Evolutionary conservation across 2,329 filamentous ascomycete genomes (phyloP).

Genomic region (Hymenoscyphus fructigenus): DNA sequence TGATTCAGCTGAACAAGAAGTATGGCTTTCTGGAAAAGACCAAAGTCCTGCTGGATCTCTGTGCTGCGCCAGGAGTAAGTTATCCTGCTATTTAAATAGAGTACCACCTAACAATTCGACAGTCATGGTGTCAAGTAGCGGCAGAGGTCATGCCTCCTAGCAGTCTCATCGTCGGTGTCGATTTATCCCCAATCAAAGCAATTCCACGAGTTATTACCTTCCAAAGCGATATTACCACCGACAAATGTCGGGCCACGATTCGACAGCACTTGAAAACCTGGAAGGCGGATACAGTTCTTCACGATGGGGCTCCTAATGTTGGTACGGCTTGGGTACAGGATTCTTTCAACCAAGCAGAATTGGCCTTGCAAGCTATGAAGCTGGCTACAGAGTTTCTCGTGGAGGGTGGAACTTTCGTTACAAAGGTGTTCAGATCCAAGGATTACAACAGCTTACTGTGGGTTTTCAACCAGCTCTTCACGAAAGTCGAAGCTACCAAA

Average conservation of each 20-base stretch:
- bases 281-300: conserved; percentile 93
- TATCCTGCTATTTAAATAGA: not conserved
- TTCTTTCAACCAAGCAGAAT: conserved; percentile 94
- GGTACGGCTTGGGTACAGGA: conserved; percentile 98
- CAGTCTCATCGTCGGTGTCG: conserved; percentile 90
- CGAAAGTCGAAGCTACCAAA: conserved; percentile 94
- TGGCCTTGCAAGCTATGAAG: conserved; percentile 87
- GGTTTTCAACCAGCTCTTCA: conserved; percentile 97
- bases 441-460: conserved; percentile 95
- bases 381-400: conserved; percentile 90
- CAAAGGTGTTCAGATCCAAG: conserved; percentile 95
- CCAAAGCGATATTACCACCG: conserved; percentile 96
- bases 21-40: conserved; percentile 98
- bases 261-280: conserved; percentile 88
- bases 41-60: conserved; percentile 94
- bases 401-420: conserved; percentile 90
- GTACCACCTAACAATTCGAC: conserved; percentile 25
- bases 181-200: conserved; percentile 91
- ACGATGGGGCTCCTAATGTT: conserved; percentile 97
- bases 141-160: conserved; percentile 90
- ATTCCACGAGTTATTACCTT: conserved; percentile 94
- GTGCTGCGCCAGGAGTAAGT: conserved; percentile 87
- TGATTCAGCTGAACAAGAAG: conserved; percentile 98
- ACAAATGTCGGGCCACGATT: conserved; percentile 90
- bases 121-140: conserved; percentile 96